phyloP scores from a whole-genome alignment of 2,329 filamentous ascomycete species.

The Clarireedia paspali region DNA sequence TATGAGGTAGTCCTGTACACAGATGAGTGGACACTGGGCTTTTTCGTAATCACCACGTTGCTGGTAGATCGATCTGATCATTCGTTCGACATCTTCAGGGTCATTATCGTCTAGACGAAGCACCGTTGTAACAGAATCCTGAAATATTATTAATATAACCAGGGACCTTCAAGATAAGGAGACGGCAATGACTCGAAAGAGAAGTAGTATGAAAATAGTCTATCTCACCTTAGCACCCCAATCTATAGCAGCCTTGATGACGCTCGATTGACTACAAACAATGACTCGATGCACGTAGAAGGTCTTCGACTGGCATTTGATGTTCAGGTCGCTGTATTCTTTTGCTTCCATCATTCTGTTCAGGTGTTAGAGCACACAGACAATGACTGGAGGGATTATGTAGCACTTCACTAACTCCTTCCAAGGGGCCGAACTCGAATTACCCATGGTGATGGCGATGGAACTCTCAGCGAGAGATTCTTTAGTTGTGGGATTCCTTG shows the following conservation, averaged over 20 bases:
- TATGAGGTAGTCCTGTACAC: constrained; percentile 10
- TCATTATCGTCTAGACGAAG: constrained; percentile 2
- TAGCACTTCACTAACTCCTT: neutral
- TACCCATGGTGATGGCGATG: too few relatives aligned
- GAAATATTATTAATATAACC: neutral
- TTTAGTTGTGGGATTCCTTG: too few relatives aligned
- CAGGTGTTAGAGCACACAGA: neutral
- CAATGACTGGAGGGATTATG: neutral
- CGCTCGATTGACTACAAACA: constrained; percentile 15
- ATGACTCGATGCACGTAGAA: constrained; percentile 16
- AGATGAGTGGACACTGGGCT: too few relatives aligned
- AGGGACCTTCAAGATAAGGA: neutral
- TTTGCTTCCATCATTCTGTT: neutral
- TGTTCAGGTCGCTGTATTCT: constrained; percentile 13
- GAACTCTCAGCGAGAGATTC: too few relatives aligned
- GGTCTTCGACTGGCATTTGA: constrained; percentile 7
- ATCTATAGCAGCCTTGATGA: constrained; percentile 9
- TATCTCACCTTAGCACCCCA: constrained; percentile 8
- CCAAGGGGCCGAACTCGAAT: neutral
- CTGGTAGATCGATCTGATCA: constrained; percentile 44
- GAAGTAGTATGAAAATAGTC: neutral
- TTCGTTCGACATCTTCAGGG: constrained; percentile 1
- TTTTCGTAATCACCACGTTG: too few relatives aligned
- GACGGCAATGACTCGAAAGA: neutral
- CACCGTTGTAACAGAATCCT: neutral